Evolutionary conservation across 306 rosid species (phyloP), one percentile per base, ranked within the genome.

Genomic region (Vigna hirtella): DNA sequence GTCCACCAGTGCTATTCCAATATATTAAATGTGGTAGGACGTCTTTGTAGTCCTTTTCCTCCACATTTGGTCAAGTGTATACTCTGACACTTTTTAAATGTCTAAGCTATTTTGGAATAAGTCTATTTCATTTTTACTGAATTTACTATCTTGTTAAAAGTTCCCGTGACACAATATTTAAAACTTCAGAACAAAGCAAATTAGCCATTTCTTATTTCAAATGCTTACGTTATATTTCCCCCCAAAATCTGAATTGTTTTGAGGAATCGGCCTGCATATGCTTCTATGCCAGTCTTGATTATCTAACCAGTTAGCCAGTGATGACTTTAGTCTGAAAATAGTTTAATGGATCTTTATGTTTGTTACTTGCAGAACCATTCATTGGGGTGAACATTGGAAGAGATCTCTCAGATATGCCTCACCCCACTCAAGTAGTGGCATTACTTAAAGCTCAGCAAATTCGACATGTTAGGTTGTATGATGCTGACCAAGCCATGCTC

Each of bases 391-490:
- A 92, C 57, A 90, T 90, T 61, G 97, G 97, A 67, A 92, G 92
- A 24, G 89, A 86, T 28, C 96, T 92, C 32, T 87, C 92, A 1
- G 93, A 87, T 64, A 92, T 92, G 97, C 97, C 97, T 58, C 93
- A 90, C 62, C 92, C 97, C 51, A 92, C 97, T n/a, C 97, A 92
- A 90, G 93, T 87, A 20, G 97, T 75, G 12, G 97, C 92, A 30
- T 85, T 90, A 24, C 91, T 90, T 47, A 90, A 92, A 87, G 89
- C 93, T 0, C 93, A 90, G 73, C 89, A 87, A 82, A 90, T 92
- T 66, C 85, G 89, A 28, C 89, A 92, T 28, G 81, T 92, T 78
- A 76, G 97, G 10, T 72, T 89, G 72, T 92, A 87, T 26, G 86
- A 92, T 62, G 87, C 97, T 3, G 93, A 92, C 74, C 83, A 85